Evolutionary conservation across 1,139 yeast genomes (phyloP), one percentile per base, ranked within the genome.

Genomic region (Pneumocystis murina): DNA sequence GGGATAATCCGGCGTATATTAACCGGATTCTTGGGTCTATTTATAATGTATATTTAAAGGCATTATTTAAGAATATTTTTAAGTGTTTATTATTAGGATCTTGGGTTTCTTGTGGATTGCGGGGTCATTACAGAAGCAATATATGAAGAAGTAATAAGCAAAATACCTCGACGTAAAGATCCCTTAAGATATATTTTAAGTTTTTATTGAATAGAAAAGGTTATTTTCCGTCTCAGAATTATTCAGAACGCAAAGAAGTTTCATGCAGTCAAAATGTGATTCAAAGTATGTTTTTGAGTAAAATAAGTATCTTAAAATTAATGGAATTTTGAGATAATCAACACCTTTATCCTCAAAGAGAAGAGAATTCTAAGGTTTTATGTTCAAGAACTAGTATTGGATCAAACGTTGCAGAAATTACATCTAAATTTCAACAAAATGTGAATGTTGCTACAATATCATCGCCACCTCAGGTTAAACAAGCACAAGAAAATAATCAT

Each of bases 41-140:
- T 20, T 48, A 48, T 48, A 48, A 12, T 14, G 55, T 10, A 48
- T 6, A 3, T 0, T 24, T 24, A 48, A 48, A 0, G 1, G 1
- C 2, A 12, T 14, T 24, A 20, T 2, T 48, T 20, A 2, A 16
- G 12, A 24, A n/a, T 24, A 10, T 8, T 48, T 48, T 10, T 24
- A 24, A 48, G 20, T 48, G 20, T 20, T 64, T 54, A 12, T 35
- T 60, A 4, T 10, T 59, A 78, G 79, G 87, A 90, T 72, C 80
- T 90, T 63, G 96, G 88, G 73, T 89, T 89, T 72, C 78, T 90
- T 63, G 77, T 76, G 63, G 96, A 88, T 70, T 85, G 94, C 0
- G 84, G 85, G 60, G 94, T 88, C 62, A 83, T 90, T 65, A 79
- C 85, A 36, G 81, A 82, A 55, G 79, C 75, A 2, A 80, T 85